Base-by-base conservation (phyloP, 1,284 basidiomycete species). In the Ceratobasidium sp. region DNA sequence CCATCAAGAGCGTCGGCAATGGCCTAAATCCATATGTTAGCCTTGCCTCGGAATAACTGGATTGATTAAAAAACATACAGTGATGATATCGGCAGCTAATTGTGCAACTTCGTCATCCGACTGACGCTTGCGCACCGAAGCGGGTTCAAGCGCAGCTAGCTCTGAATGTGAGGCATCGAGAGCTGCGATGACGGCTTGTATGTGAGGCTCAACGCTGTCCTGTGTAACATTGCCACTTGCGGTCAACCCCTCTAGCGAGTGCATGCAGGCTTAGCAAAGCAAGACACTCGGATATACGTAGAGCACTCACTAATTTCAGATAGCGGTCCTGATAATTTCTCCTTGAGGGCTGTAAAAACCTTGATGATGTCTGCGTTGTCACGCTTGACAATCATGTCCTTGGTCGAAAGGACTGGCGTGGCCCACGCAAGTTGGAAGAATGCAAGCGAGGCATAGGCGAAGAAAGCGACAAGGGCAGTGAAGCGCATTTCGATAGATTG, bases 71-170 rank as follows among this genome's bases (percentile, higher is more conserved):
- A 58, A 47, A 56, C 38, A 10, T 56, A 70, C 67, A 10, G 29
- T 69, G 55, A 78, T 38, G 53, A 78, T 71, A 0, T 55, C 73
- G 13, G 77, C 76, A 38, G 76, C 57, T 34, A 75, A 70, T 15
- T 71, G 68, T 13, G 77, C 77, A 50, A 78, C 71, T 15, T 77
- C 75, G n/a, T 75, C 72, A 54, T 73, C 71, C n/a, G 73, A 69
- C 62, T 76, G 75, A 49, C 73, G 73, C 70, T 73, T 75, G 50
- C 60, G 68, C 58, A 75, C 42, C 54, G 54, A 29, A 40, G 58
- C 17, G 69, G 55, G 34, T 10, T 70, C 10, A 50, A 78, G 74
- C 6, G 68, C 45, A n/a, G 68, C n/a, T 42, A 79, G 72, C 3
- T 73, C 71, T 0, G 71, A 35, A 25, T 73, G 54, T 8, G 77